Base-by-base conservation (phyloP, 495 filamentous ascomycete species). In the Talaromyces proteolyticus region DNA sequence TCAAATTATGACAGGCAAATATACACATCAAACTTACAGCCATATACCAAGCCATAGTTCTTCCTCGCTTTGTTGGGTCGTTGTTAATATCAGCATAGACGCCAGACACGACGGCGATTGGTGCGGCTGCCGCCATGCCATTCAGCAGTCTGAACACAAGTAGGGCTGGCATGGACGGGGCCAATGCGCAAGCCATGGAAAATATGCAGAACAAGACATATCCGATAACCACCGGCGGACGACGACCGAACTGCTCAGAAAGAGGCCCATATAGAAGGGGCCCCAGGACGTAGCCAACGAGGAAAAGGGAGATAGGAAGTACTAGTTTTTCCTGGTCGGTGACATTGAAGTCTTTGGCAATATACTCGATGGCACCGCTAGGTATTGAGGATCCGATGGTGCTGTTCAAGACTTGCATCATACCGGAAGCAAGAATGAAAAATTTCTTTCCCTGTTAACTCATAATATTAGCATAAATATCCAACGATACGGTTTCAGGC, bases 271-370 rank as follows among this genome's bases (percentile, higher is more conserved):
- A 87, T 3, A 85, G 43, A 12, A 87, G 48, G 0, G 85, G 82
- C 0, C 82, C 85, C 20, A 84, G 53, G 24, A 82, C 70, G 53
- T 87, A 87, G 20, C 85, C 87, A 24, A 89, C 71, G 0, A 90
- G 68, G 50, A 80, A 91, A 5, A 88, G 78, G 0, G 86, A 89
- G 8, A 87, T 87, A 1, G 87, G 87, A 2, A 91, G 72, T n/a
- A 87, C 81, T 10, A 82, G 68, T 16, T 77, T 69, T 39, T 68
- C 65, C 39, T 82, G 58, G 29, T 78, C 75, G 2, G 71, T 74
- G 46, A 89, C 65, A 45, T 73, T 49, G 66, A 82, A 89, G 49
- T 84, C 72, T 6, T 64, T 54, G 0, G 74, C 65, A 16, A 87
- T 85, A 43, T 71, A 76, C 4, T 70, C 71, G 37, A 78, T 79